A percentile compares a stretch with the other conserved stretches of the same genome.
These are phyloP conservation scores for Syzygium aqueum DNA, from an alignment of 345 rosid genomes.

Conservation along the genomic window DNA sequence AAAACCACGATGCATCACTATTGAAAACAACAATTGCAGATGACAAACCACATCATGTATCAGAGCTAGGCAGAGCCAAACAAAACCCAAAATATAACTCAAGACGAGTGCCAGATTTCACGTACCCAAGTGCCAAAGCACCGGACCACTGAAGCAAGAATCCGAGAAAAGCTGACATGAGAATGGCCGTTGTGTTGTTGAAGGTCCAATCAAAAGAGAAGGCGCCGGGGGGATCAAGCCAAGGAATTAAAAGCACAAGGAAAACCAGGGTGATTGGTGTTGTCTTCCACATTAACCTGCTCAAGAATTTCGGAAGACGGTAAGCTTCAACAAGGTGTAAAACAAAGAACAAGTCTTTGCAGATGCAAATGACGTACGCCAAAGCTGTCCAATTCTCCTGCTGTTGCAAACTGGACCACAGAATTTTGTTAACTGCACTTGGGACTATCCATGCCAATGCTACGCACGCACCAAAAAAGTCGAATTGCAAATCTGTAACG, in stretches of 20 bases:
- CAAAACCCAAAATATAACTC: not conserved
- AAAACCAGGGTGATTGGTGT: conserved; percentile 86
- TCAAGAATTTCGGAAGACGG: not conserved
- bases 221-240: conserved; percentile 88
- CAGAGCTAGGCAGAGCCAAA: not conserved
- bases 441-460: conserved; percentile 96
- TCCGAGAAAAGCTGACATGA: conserved; percentile 72
- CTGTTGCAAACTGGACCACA: conserved; percentile 91
- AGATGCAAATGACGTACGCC: conserved; percentile 46
- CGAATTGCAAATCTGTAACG: conserved; percentile 85
- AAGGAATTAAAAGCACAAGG: conserved; percentile 73
- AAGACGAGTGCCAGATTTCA: not conserved
- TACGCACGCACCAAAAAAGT: conserved; percentile 79
- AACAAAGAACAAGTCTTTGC: not conserved
- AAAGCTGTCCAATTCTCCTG: conserved; percentile 89
- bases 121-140: conserved; percentile 95
- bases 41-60: not conserved
- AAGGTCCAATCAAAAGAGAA: conserved; percentile 64
- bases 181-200: conserved; percentile 46
- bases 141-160: conserved; percentile 99
- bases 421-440: conserved; percentile 86
- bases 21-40: not conserved
- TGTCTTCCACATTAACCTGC: conserved; percentile 98
- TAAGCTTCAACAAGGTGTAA: not conserved
- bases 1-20: not conserved